Evolutionary conservation across 1,139 yeast genomes (phyloP), one percentile per base, ranked within the genome.

Genomic region (Saccharomyces uvarum): DNA sequence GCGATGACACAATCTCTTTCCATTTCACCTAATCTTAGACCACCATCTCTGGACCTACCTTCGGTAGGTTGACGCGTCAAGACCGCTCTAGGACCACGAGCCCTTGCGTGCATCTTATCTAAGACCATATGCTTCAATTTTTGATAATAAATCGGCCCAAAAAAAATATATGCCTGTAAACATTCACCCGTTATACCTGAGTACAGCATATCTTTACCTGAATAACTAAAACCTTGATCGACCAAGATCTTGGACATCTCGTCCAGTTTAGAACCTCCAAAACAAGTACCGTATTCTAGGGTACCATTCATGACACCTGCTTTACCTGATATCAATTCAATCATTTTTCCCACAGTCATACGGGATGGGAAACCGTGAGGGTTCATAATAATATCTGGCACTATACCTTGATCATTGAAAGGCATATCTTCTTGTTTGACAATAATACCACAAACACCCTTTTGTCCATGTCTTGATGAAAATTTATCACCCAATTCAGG

Each of bases 361-460:
- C 99, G 95, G 44, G 98, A 91, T 61, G 99, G 99, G 84, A 93
- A 93, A 75, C 97, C 99, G 70, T 93, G 99, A 1, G 99, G 99
- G 68, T 93, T 93, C 96, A 93, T 93, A 67, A 93, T 93, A 62
- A 93, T 90, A 73, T 93, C 99, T 0, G 99, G 99, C 3, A 82
- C 77, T 49, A 91, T 81, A 65, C 98, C 98, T 58, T 83, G 80
- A 64, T 91, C 97, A 68, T 85, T 88, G 70, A 91, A 93, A 32
- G 99, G 99, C 79, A 93, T 79, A 69, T 93, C 99, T 69, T 90
- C 97, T 68, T 91, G 97, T 66, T 88, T 91, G 13, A 91, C 97
- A 71, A 91, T 93, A 63, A 91, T 88, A 72, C 98, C 98, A 77
- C 98, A 91, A 33, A 93, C 98, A 80, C 99, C 99, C 76, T 93